Evolutionary conservation across 2,329 filamentous ascomycete species (phyloP), one percentile per base, ranked within the genome.

Genomic region (Calonectria honghensis): DNA sequence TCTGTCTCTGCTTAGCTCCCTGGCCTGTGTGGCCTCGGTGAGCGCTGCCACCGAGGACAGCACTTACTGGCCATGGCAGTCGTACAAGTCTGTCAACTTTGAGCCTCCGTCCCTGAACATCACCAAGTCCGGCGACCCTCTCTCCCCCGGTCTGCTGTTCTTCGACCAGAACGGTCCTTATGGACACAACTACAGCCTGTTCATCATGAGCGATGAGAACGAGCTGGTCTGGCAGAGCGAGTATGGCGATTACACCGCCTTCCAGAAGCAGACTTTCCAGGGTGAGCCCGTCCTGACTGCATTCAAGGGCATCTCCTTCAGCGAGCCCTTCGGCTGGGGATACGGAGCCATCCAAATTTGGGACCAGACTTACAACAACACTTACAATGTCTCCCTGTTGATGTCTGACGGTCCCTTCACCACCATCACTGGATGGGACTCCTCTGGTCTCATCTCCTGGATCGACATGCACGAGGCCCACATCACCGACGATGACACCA

Each of bases 351-450:
- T 61, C 57, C 57, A 39, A 3, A 61, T 61, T 37, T 61, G 57
- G 57, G 57, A 61, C 14, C 57, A 61, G 57, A 61, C 57, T 24
- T 61, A 61, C 57, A 61, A 61, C 57, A 61, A 61, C 57, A 61
- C 57, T 0, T 39, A 61, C 57, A 61, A 61, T 18, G 57, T 61
- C 32, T 61, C 57, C 4, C n/a, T 61, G 57, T n/a, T 61, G 57
- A 39, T 37, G 35, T 61, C 57, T 27, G 57, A 61, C 24, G 57
- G 57, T 37, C 57, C 57, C n/a, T 61, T 61, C 32, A 37, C 5
- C 11, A 61, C 57, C 35, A 61, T 61, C n/a, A 61, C 57, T 9
- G 57, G n/a, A 24, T 61, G 57, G 57, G 57, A 61, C 57, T 61
- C 32, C 13, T 61, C 57, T 20, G 57, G 57, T 27, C 57, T 61